These are phyloP conservation scores for Planoprotostelium fungivorum DNA, from an alignment of 78 protist species.

Conservation along the genomic window DNA sequence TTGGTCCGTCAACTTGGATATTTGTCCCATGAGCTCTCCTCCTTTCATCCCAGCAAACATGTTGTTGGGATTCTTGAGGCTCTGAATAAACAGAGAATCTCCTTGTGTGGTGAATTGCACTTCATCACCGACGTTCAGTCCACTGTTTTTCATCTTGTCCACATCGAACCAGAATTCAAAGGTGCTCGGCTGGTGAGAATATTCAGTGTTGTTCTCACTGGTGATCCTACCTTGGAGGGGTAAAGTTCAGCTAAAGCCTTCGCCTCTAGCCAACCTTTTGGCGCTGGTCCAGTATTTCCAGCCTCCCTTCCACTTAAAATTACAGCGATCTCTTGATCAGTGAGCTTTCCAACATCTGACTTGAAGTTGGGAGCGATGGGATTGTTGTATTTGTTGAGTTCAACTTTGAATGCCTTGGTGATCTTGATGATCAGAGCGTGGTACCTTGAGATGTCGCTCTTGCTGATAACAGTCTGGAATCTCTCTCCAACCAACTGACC, in stretches of 20 bases:
- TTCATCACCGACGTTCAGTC: not conserved
- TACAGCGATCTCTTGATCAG: not conserved
- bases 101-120: not conserved
- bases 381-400: not conserved
- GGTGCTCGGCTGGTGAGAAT: not conserved
- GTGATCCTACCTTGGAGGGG: no score
- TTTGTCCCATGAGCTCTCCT: not conserved
- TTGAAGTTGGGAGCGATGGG: not conserved
- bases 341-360: not conserved
- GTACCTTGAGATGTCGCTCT: not conserved
- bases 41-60: not conserved
- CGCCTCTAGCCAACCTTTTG: no score
- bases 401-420: not conserved
- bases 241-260: no score
- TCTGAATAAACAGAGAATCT: not conserved
- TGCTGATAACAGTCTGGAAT: not conserved
- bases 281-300: no score
- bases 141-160: not conserved
- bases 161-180: not conserved
- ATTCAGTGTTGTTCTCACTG: no score
- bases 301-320: not conserved
- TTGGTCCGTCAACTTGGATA: not conserved
- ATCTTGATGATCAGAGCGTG: not conserved
- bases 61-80: not conserved
- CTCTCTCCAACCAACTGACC: not conserved